Evolutionary conservation across 768 basidiomycete species (phyloP), one percentile per base, ranked within the genome.

Genomic region (Hortiboletus flavorubellus): DNA sequence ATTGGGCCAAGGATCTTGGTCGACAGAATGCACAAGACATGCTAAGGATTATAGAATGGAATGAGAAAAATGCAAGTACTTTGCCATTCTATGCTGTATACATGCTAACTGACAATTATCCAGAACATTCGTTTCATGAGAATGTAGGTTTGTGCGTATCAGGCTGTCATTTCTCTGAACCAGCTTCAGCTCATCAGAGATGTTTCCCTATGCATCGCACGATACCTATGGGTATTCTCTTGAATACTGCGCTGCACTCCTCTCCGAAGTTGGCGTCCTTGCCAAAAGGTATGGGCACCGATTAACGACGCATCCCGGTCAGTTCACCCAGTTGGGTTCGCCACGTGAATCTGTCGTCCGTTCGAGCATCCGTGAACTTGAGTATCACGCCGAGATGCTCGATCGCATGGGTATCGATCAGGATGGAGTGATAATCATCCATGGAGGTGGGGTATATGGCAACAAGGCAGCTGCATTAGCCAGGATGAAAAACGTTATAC

Each of bases 131-230:
- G 80, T n/a, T 96, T 94, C 71, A 82, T 95, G 73, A 82, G 93
- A 43, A 68, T 96, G 59, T 71, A 42, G 21, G 70, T 44, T 49
- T 40, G 31, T n/a, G 4, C 2, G 12, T 5, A 2, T 46, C 34
- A 9, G 2, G 2, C 5, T 29, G 15, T 42, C 18, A 3, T 11
- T 37, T 21, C 11, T 26, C 45, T 59, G 46, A 58, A 33, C 42
- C 29, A 35, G 23, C n/a, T 26, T 4, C 42, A 70, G 70, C 5
- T 94, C 92, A 0, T 93, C 91, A 8, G 91, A 93, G 59, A 86
- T 97, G 82, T 96, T 97, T 71, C 93, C 94, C 1, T 97, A 88
- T 63, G 93, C 93, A 0, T 89, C 89, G 1, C 95, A 98, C 61
- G 76, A 73, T 16, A 78, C 76, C 18, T 82, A 93, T 63, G 93